These are phyloP conservation scores for Leccinum obscurum DNA, from an alignment of 768 basidiomycete genomes.

Conservation along the genomic window DNA sequence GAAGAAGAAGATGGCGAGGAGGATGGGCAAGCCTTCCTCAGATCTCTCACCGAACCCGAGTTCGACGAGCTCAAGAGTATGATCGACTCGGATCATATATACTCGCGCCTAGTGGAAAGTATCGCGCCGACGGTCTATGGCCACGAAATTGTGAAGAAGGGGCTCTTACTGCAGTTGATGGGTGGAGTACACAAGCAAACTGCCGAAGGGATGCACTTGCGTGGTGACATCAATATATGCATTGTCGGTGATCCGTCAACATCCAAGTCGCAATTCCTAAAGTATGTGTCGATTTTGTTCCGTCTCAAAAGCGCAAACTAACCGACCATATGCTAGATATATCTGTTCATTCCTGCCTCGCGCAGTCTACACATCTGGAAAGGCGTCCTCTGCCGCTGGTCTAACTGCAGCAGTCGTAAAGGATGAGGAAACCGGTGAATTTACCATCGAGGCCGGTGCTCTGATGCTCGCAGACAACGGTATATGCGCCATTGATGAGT, in stretches of 20 bases:
- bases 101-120: conserved; percentile 87
- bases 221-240: conserved; percentile 98
- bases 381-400: conserved; percentile 98
- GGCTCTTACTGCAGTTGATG: conserved; percentile 93
- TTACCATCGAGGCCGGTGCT: conserved; percentile 98
- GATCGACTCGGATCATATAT: conserved; percentile 95
- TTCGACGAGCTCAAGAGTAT: conserved; percentile 93
- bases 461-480: conserved; percentile 99
- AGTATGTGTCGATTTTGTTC: conserved; percentile 52
- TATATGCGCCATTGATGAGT: conserved; percentile 99
- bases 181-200: conserved; percentile 99
- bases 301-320: background rate
- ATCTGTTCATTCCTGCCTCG: conserved; percentile 97
- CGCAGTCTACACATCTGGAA: conserved; percentile 98
- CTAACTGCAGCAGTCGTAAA: conserved; percentile 97
- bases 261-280: conserved; percentile 97
- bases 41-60: conserved; percentile 89
- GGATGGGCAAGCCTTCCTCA: conserved; percentile 80
- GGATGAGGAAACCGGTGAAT: conserved; percentile 98
- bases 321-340: conserved; percentile 55
- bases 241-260: conserved; percentile 97
- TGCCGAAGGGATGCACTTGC: conserved; percentile 93
- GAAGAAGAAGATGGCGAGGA: conserved; percentile 82
- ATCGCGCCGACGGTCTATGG: conserved; percentile 99
- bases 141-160: conserved; percentile 99